Evolutionary conservation across 208 protist genomes (phyloP), one percentile per base, ranked within the genome.

Genomic region (Crithidia thermophila): DNA sequence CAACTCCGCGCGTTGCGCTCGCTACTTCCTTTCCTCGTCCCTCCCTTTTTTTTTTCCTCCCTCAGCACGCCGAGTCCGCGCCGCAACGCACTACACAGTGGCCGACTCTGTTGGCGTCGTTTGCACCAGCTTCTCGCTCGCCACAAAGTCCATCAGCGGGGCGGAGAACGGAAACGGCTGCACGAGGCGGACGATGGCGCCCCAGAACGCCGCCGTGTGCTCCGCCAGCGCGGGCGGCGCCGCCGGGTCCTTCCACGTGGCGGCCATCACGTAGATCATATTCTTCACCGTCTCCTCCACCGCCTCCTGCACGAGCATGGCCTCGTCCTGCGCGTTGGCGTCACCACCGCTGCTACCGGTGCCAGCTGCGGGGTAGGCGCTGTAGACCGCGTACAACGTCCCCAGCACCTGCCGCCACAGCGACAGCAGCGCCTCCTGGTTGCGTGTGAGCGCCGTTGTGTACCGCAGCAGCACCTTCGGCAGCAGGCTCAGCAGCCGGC

Each of bases 201-300:
- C 51, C 74, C 80, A 89, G 51, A 93, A 84, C 8, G 40, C 63
- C 10, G 69, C 49, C 18, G 42, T 43, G 5, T 71, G 27, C 57
- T 3, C n/a, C 27, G 18, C 34, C 42, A 31, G 59, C 50, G 72
- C 65, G 20, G 36, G 40, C 50, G 51, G 40, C 28, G 21, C 58
- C 31, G 14, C 27, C 21, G 42, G 28, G 6, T 68, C 61, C 3
- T 64, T 43, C 57, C 46, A 63, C 20, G 65, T 71, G n/a, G 79
- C 46, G 20, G 72, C 60, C 33, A 86, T 61, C 18, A 96, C 91
- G 69, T 85, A 87, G 31, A 96, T 72, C 78, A 93, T 90, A 45
- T 96, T 96, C 64, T 93, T 94, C 53, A 96, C 84, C 23, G 82
- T 78, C 64, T 96, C 91, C 75, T 96, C 79, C 16, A 96, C 84